Base-by-base conservation (phyloP, 1,284 basidiomycete genomes). In the Microbotryum silenes-acaulis region DNA sequence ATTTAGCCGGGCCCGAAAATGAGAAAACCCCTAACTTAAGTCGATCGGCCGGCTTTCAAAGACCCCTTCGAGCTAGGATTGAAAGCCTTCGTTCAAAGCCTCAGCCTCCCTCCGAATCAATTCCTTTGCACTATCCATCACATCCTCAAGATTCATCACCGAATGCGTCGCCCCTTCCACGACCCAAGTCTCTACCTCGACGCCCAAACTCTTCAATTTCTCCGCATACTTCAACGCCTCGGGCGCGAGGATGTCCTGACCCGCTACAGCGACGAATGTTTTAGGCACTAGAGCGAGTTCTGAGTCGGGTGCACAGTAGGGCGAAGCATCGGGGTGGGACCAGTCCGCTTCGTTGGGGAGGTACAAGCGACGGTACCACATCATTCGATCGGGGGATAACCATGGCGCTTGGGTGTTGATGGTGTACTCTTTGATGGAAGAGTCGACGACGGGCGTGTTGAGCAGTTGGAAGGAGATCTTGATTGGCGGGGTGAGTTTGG, bases 371-470 rank as follows among this genome's bases (percentile, higher is more conserved):
- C 81, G 77, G 79, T 85, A 87, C 86, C 87, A 88, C 48, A 82
- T 69, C 86, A 88, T 88, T 54, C 82, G 82, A 6, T 68, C 81
- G 0, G 82, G 83, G 5, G 77, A 76, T 31, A 88, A 79, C 77
- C 83, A 82, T 1, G 82, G 80, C 1, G 84, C 81, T 57, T 83
- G 74, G 27, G 77, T 87, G 12, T 81, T 81, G 20, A 63, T 59
- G 59, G 63, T 63, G 12, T 75, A 73, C 58, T 81, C 77, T 1
- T 67, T 73, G 10, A 82, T 81, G 2, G 85, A 85, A 73, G 86
- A 86, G 72, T 88, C 84, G 1, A 79, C 80, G n/a, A 87, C 85
- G 64, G 86, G 86, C 2, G 86, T 85, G 23, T 85, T 77, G 29
- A 87, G 78, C 1, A 86, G 74, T 70, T 87, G 85, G 73, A 85